Evolutionary conservation across 208 protist species (phyloP).

Genomic region (Acanthamoeba sp.): DNA sequence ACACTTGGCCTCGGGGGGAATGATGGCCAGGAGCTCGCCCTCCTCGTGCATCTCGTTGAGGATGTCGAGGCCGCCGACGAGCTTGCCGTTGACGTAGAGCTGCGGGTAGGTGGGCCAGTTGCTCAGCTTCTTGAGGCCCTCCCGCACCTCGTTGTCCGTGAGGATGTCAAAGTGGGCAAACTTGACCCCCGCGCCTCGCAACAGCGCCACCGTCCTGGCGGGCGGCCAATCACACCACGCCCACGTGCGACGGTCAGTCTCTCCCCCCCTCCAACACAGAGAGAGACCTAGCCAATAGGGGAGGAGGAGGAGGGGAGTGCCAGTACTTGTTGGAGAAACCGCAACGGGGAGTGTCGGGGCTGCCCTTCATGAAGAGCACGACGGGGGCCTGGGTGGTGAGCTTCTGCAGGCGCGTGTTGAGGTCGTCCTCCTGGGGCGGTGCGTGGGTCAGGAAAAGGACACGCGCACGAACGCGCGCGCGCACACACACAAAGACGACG

Average conservation of each 20-base stretch:
- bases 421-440: neutral
- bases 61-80: conserved; percentile 91
- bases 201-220: conserved; percentile 2
- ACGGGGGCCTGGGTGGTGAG: conserved; percentile 61
- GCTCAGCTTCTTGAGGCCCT: conserved; percentile 83
- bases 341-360: conserved; percentile 56
- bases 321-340: conserved; percentile 34
- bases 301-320: neutral
- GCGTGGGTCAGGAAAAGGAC: too few relatives aligned
- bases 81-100: conserved; percentile 90
- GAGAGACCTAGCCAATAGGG: too few relatives aligned
- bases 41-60: conserved; percentile 87
- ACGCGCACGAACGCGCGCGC: too few relatives aligned
- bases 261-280: too few relatives aligned
- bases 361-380: conserved; percentile 78
- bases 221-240: neutral
- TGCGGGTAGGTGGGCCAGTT: conserved; percentile 93
- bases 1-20: conserved; percentile 67
- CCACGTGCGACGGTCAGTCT: neutral
- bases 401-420: neutral
- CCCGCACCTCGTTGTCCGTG: conserved; percentile 68
- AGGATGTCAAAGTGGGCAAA: conserved; percentile 75
- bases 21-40: conserved; percentile 78
- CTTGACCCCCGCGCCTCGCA: conserved; percentile 22
- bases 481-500: too few relatives aligned